Evolutionary conservation across 495 filamentous ascomycete genomes (phyloP).

Genomic region (Penicillium coprophilum): DNA sequence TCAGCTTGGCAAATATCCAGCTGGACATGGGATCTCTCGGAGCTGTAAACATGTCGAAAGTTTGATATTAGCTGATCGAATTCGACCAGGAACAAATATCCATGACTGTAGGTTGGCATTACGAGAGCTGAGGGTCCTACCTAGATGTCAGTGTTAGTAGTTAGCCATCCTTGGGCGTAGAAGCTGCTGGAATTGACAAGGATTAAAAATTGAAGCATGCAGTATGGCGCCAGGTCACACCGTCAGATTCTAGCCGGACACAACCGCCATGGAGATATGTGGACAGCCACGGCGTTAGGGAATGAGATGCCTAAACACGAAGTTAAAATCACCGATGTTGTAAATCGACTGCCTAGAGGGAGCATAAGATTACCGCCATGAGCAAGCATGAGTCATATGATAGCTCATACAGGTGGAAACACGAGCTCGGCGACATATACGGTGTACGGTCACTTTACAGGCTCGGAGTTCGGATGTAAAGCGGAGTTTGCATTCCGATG

Average conservation of each 20-base stretch:
- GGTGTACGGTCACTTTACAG: not conserved
- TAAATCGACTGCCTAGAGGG: not conserved
- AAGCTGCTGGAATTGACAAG: not conserved
- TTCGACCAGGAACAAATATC: not conserved
- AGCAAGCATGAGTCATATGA: constrained; percentile 7
- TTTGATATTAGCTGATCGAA: not conserved
- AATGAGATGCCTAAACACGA: too few relatives aligned
- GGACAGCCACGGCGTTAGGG: not conserved
- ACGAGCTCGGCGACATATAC: not conserved
- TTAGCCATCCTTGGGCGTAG: not conserved
- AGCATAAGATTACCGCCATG: not conserved
- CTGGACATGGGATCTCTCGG: too few relatives aligned
- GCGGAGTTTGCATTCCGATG: constrained; percentile 11
- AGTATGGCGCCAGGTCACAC: not conserved
- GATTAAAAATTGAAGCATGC: not conserved
- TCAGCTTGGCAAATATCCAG: constrained; percentile 15
- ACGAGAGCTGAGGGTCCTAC: not conserved
- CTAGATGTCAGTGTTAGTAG: too few relatives aligned
- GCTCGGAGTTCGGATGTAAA: constrained; percentile 7
- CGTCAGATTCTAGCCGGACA: not conserved
- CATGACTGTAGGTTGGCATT: not conserved
- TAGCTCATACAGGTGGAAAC: not conserved
- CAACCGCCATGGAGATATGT: not conserved
- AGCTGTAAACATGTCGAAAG: not conserved
- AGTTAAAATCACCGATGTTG: not conserved